Percentiles rank a stretch among this genome's conserved stretches.
phyloP scores from a whole-genome alignment of 2,329 filamentous ascomycete genomes.

The Penicillium sp. region DNA sequence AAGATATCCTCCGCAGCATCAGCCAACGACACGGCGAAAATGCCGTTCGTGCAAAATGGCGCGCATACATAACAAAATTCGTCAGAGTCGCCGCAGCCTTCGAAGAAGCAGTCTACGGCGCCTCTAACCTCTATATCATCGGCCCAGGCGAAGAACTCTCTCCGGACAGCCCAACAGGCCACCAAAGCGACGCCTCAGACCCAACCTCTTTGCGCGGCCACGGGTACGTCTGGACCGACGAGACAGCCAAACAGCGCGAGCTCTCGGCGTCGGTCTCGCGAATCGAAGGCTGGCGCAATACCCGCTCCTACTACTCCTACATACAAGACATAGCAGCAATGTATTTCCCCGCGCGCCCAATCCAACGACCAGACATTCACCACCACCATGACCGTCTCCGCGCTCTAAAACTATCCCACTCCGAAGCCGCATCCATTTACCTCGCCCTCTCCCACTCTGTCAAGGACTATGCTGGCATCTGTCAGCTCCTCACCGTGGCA shows the following conservation, averaged over 20 bases:
- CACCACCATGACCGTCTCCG: constrained; percentile 91
- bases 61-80: constrained; percentile 92
- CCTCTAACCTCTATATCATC: constrained; percentile 77
- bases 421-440: constrained; percentile 81
- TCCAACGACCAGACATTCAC: constrained; percentile 65
- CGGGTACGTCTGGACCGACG: constrained; percentile 92
- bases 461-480: constrained; percentile 79
- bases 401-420: constrained; percentile 71
- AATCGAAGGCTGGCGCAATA: constrained; percentile 96
- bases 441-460: constrained; percentile 73
- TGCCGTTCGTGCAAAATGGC: constrained; percentile 87
- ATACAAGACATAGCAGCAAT: constrained; percentile 65
- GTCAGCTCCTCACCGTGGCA: constrained; percentile 75
- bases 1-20: constrained; percentile 78
- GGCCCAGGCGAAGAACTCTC: constrained; percentile 65
- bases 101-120: constrained; percentile 92
- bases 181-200: constrained; percentile 36
- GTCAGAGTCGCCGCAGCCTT: constrained; percentile 89
- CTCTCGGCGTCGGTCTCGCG: constrained; percentile 86
- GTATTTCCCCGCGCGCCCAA: constrained; percentile 39
- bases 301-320: constrained; percentile 91
- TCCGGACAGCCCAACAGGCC: constrained; percentile 52
- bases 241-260: constrained; percentile 75
- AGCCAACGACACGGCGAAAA: constrained; percentile 82
- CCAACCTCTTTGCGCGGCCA: constrained; percentile 69